Evolutionary conservation across 2,329 filamentous ascomycete species (phyloP).

Genomic region (Chrysoporthe austroafricana): DNA sequence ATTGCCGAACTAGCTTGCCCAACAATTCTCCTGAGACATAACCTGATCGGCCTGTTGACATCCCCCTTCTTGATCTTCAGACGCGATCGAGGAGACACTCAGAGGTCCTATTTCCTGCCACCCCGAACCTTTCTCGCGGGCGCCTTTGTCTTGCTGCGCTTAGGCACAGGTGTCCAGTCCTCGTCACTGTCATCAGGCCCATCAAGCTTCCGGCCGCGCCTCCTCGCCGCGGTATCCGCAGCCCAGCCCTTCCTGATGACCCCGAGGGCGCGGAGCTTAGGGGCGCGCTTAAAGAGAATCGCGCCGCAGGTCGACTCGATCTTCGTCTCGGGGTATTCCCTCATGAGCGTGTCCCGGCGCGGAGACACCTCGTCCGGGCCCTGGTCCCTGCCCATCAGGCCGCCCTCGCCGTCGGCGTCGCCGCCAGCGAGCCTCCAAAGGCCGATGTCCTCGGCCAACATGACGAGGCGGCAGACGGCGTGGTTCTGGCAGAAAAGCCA

Average conservation of each 20-base stretch:
- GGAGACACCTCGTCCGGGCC: neutral
- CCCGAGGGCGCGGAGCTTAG: too few relatives aligned
- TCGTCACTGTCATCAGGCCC: neutral
- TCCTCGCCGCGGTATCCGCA: neutral
- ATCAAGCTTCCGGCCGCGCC: neutral
- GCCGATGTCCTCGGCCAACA: conserved; percentile 5
- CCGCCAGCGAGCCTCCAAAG: neutral
- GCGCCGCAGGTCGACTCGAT: neutral
- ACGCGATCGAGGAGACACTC: neutral
- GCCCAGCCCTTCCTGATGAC: conserved; percentile 19
- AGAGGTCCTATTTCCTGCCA: neutral
- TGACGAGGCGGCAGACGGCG: neutral
- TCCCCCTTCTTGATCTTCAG: neutral
- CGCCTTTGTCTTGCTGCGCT: neutral
- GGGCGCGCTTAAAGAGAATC: neutral
- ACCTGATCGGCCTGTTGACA: neutral
- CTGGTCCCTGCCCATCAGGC: neutral
- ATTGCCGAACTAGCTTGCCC: neutral
- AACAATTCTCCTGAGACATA: neutral
- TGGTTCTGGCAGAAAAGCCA: conserved; percentile 11
- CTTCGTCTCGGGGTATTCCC: neutral
- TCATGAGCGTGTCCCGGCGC: neutral
- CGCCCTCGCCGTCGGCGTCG: neutral
- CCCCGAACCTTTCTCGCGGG: neutral
- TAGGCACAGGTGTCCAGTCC: neutral